phyloP scores from a whole-genome alignment of 495 filamentous ascomycete genomes.

The Aspergillus coremiiformis region DNA sequence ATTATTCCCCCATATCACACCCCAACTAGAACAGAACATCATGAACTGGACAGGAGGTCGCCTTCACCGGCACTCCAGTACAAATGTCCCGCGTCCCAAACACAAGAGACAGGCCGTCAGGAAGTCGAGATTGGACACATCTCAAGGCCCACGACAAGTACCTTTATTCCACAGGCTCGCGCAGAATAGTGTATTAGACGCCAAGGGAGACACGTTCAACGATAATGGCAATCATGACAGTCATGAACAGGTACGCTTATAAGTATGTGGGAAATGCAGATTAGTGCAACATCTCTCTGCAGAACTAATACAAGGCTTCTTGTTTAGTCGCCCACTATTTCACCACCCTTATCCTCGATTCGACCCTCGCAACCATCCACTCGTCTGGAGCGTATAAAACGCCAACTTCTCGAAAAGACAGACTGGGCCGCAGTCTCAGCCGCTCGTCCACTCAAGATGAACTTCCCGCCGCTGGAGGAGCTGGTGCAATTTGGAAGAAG shows the following conservation, averaged over 20 bases:
- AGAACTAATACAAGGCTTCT: neutral
- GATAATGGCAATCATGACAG: neutral
- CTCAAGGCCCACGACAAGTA: slow-evolving; percentile 13
- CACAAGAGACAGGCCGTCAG: slow-evolving; percentile 25
- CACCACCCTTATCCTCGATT: neutral
- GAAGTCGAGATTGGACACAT: slow-evolving; percentile 11
- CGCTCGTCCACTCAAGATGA: slow-evolving; percentile 28
- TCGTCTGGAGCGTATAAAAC: slow-evolving; percentile 24
- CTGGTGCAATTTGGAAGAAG: slow-evolving; percentile 32
- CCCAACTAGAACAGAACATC: neutral
- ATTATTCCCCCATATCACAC: neutral
- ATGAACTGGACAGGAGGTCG: slow-evolving; percentile 46
- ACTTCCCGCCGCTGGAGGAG: slow-evolving; percentile 25
- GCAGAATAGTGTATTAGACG: neutral
- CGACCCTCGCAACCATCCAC: neutral
- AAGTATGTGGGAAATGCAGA: neutral
- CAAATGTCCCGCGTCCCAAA: slow-evolving; percentile 18
- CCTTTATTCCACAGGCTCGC: slow-evolving; percentile 3
- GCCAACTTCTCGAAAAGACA: slow-evolving; percentile 24
- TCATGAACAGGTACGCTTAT: neutral
- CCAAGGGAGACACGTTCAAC: neutral
- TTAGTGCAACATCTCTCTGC: no score
- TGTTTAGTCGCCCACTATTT: neutral
- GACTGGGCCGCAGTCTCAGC: slow-evolving; percentile 33
- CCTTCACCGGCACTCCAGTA: slow-evolving; percentile 31